phyloP scores from a whole-genome alignment of 345 rosid species.

The Anacardium occidentale region DNA sequence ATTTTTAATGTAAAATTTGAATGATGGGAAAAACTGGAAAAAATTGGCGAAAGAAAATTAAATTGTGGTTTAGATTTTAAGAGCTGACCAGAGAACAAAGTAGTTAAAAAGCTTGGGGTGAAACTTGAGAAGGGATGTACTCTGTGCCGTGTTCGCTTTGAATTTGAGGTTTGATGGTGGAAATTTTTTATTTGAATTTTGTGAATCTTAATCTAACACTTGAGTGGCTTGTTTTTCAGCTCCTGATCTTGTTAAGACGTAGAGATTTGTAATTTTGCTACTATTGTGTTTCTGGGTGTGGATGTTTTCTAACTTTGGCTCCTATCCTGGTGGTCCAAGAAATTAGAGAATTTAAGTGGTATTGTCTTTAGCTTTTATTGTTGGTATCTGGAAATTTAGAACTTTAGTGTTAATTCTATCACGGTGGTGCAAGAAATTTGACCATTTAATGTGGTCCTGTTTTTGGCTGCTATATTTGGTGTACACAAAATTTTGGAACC shows the following conservation, averaged over 20 bases:
- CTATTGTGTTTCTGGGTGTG: neutral
- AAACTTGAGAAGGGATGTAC: slow-evolving; percentile 5
- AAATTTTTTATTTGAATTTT: neutral
- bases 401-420: neutral
- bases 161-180: slow-evolving; percentile 6
- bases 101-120: neutral
- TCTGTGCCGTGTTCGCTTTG: neutral
- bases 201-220: neutral
- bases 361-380: neutral
- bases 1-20: slow-evolving; percentile 1
- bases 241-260: slow-evolving; percentile 11
- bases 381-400: neutral
- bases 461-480: neutral
- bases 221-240: slow-evolving; percentile 1
- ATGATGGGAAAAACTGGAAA: neutral
- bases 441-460: neutral
- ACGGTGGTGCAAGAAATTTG: neutral
- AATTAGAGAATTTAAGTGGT: neutral
- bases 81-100: neutral
- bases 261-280: neutral
- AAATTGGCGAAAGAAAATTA: neutral
- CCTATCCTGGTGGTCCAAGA: neutral
- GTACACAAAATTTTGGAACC: neutral
- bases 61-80: slow-evolving; percentile 2
- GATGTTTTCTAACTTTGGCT: neutral